Evolutionary conservation across 805 yeast species (phyloP).

Genomic region (Candida sithepensis): DNA sequence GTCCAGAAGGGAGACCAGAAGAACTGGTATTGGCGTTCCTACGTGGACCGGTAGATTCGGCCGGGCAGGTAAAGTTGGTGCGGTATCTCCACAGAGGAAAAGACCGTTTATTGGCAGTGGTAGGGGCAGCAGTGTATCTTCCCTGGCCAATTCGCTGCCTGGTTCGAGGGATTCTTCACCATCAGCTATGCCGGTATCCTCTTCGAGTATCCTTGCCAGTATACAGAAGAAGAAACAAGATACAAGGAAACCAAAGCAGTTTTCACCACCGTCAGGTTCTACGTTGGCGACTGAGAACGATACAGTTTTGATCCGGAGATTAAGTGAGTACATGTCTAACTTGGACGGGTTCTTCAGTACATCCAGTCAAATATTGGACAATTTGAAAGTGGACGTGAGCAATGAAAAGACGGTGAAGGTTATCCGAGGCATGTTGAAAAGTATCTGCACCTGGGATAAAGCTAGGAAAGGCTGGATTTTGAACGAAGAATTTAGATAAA

Average conservation of each 20-base stretch:
- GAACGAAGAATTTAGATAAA: constrained; percentile 47
- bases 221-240: constrained; percentile 40
- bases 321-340: constrained; percentile 28
- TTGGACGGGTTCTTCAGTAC: constrained; percentile 29
- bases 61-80: constrained; percentile 54
- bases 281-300: constrained; percentile 7
- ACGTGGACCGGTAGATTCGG: constrained; percentile 98
- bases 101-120: background rate
- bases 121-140: background rate
- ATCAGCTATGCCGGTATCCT: constrained; percentile 30
- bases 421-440: constrained; percentile 63
- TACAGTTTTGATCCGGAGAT: constrained; percentile 16
- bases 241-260: no score
- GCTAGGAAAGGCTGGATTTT: constrained; percentile 59
- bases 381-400: constrained; percentile 32
- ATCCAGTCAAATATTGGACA: constrained; percentile 27
- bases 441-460: constrained; percentile 68
- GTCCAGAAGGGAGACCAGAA: constrained; percentile 52
- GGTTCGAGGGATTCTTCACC: background rate
- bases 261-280: no score
- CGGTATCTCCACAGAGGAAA: background rate
- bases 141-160: background rate
- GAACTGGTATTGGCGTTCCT: constrained; percentile 67
- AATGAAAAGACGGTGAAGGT: constrained; percentile 54
- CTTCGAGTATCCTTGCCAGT: constrained; percentile 46